Conservation (phyloP, 768 basidiomycete species). For the Phylloporus arenicola region DNA sequence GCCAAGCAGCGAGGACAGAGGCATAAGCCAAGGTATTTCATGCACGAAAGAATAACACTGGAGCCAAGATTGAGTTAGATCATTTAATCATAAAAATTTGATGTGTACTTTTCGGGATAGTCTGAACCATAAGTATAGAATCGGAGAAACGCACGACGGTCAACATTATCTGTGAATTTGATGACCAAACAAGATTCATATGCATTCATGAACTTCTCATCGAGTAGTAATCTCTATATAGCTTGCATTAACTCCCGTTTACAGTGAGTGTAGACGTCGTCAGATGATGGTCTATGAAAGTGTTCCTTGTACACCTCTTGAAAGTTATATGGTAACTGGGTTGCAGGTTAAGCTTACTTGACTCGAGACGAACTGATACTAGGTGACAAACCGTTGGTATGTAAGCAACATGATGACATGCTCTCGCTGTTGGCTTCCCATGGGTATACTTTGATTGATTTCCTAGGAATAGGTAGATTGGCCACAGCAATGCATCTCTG, state of each 20-base stretch:
- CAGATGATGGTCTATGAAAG: neutral
- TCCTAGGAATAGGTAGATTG: neutral
- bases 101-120: neutral
- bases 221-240: too few relatives aligned
- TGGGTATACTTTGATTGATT: conserved; percentile 2
- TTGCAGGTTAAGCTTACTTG: neutral
- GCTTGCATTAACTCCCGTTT: conserved; percentile 21
- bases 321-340: conserved; percentile 5
- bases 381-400: neutral
- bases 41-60: too few relatives aligned
- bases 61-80: neutral
- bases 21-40: too few relatives aligned
- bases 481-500: neutral
- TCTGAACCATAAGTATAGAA: too few relatives aligned
- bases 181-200: neutral
- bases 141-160: neutral
- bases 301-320: conserved; percentile 1
- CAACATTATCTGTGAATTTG: neutral
- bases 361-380: neutral
- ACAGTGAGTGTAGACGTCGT: conserved; percentile 9
- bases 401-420: neutral
- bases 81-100: neutral
- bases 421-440: conserved; percentile 4
- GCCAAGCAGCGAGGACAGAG: too few relatives aligned
- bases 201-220: conserved; percentile 15